Evolutionary conservation across 352 stramenopile genomes (phyloP), one percentile per base, ranked within the genome.

Genomic region (Pythium brachiatum): DNA sequence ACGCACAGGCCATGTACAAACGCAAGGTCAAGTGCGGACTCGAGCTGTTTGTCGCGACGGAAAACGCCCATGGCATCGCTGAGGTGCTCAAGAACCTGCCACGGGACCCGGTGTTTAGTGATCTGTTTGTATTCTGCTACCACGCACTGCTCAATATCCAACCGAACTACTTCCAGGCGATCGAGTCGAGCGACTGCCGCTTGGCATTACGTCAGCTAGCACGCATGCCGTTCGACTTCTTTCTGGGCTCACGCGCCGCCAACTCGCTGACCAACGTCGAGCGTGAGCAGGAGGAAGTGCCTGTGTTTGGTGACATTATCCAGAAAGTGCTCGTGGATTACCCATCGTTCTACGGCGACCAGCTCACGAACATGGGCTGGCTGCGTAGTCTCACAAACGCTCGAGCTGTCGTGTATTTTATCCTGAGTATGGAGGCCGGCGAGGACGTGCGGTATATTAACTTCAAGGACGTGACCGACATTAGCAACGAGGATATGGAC

Each of bases 71-170:
- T 41, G 81, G 79, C 0, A 89, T 96, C 38, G 84, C 79, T n/a
- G 81, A 90, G 66, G 79, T 97, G 18, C 63, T 97, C 52, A 87
- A 86, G 62, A 83, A 84, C n/a, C 50, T 97, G 0, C 89, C 89
- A 0, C 72, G 70, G 8, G 84, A 92, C 2, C 73, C 79, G 7
- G 71, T 71, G 23, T 95, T 96, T 60, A 90, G 81, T 13, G 79
- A 93, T 27, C 50, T 95, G n/a, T 91, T 94, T 54, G 65, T 89
- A 23, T 60, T 85, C 20, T 89, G 76, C 53, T 93, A 91, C 56
- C 67, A 75, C 11, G 75, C 66, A 31, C 25, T 94, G 8, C 63
- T 87, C 15, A 65, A 64, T 29, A 75, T 92, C 29, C 43, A 79
- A 3, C 67, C 83, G 1, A 13, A 62, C 15, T 94, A 94, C 57